Percentiles rank a stretch among this genome's conserved stretches.
Conservation (phyloP, 495 filamentous ascomycete genomes). For the Articulospora tetracladia region DNA sequence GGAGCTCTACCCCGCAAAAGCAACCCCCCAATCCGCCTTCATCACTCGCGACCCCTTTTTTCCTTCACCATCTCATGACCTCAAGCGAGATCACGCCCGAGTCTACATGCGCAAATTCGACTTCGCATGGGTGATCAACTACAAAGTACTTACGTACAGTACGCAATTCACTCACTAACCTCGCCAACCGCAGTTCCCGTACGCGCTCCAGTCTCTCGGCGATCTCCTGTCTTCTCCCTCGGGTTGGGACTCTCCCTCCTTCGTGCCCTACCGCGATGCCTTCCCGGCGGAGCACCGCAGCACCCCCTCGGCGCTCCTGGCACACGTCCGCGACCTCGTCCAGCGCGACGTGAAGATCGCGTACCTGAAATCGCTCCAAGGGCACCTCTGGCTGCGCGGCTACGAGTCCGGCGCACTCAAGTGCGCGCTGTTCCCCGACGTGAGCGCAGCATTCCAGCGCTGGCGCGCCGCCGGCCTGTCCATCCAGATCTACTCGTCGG, state of each 20-base stretch:
- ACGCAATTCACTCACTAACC: neutral
- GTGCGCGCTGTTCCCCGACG: constrained; percentile 67
- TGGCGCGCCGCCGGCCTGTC: constrained; percentile 45
- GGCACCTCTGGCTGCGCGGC: constrained; percentile 65
- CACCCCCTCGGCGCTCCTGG: constrained; percentile 44
- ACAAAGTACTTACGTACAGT: too few relatives aligned
- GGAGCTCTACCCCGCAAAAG: constrained; percentile 12
- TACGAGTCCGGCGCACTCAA: constrained; percentile 56
- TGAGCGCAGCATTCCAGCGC: constrained; percentile 46
- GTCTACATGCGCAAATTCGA: too few relatives aligned
- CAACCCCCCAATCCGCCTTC: neutral
- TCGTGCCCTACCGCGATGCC: constrained; percentile 54
- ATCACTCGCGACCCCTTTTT: neutral
- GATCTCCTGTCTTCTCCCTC: constrained; percentile 44
- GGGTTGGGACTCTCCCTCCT: constrained; percentile 50
- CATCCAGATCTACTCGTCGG: constrained; percentile 68
- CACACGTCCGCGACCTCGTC: constrained; percentile 61
- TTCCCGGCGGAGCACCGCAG: constrained; percentile 57
- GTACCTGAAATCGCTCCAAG: constrained; percentile 70
- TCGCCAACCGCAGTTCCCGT: constrained; percentile 54
- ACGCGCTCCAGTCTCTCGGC: constrained; percentile 59
- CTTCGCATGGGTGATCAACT: too few relatives aligned
- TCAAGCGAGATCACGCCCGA: neutral
- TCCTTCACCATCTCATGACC: neutral
- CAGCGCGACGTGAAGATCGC: constrained; percentile 60